phyloP scores from a whole-genome alignment of 2,329 filamentous ascomycete species.

The Calonectria hawksworthii region DNA sequence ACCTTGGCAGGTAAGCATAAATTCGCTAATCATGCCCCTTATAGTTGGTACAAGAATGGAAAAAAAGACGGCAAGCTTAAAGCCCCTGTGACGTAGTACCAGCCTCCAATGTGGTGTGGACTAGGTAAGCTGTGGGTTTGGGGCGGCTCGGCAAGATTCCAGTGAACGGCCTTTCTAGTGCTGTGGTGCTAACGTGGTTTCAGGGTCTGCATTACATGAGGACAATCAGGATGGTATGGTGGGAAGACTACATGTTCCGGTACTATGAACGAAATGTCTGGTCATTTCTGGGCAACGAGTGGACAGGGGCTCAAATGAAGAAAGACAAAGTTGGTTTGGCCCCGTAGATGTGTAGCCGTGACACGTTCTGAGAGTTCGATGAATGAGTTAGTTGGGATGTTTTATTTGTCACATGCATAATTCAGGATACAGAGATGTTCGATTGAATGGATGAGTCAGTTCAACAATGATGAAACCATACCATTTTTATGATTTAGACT shows the following conservation, averaged over 20 bases:
- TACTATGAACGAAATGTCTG: neutral
- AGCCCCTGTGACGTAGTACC: neutral
- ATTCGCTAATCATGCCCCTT: neutral
- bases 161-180: neutral
- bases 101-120: neutral
- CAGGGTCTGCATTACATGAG: neutral
- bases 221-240: neutral
- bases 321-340: neutral
- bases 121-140: neutral
- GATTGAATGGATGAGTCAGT: neutral
- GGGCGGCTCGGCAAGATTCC: neutral
- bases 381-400: neutral
- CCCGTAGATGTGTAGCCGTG: neutral
- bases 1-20: neutral
- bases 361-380: neutral
- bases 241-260: neutral
- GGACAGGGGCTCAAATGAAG: neutral
- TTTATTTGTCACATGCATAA: neutral
- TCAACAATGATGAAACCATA: neutral
- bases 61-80: neutral
- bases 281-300: neutral
- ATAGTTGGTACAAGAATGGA: neutral
- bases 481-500: neutral
- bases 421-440: too few species aligned
- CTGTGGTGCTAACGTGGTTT: neutral